phyloP scores from a whole-genome alignment of 2,329 filamentous ascomycete species.

The Arthrobotrys musiformis region DNA sequence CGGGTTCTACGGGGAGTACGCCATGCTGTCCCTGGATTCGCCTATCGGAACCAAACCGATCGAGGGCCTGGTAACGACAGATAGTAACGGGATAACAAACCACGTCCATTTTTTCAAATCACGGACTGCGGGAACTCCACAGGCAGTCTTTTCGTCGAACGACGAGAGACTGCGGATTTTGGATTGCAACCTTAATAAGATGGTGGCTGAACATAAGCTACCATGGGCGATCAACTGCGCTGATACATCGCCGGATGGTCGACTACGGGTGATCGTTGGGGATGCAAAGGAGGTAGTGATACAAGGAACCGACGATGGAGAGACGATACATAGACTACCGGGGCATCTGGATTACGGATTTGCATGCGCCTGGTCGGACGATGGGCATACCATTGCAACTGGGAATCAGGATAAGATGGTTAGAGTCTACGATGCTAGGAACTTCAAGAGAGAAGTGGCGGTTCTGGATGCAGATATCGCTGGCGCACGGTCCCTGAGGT shows the following conservation, averaged over 20 bases:
- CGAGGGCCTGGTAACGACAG: slow-evolving; percentile 64
- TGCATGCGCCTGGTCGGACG: slow-evolving; percentile 81
- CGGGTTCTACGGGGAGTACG: slow-evolving; percentile 63
- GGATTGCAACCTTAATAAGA: slow-evolving; percentile 70
- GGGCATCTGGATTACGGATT: slow-evolving; percentile 79
- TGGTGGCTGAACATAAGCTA: slow-evolving; percentile 70
- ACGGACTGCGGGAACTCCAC: slow-evolving; percentile 67
- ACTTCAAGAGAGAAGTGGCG: slow-evolving; percentile 70
- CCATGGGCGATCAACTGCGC: slow-evolving; percentile 76
- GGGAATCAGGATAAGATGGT: slow-evolving; percentile 79
- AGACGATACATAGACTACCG: slow-evolving; percentile 69
- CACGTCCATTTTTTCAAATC: slow-evolving; percentile 71
- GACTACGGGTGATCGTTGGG: slow-evolving; percentile 78
- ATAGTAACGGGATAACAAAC: slow-evolving; percentile 73
- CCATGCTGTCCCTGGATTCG: slow-evolving; percentile 61
- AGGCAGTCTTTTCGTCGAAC: slow-evolving; percentile 73
- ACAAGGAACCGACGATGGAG: slow-evolving; percentile 73
- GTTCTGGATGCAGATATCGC: slow-evolving; percentile 74
- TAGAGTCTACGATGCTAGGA: slow-evolving; percentile 80
- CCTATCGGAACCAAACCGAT: slow-evolving; percentile 60
- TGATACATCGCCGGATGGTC: slow-evolving; percentile 76
- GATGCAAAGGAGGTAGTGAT: slow-evolving; percentile 75
- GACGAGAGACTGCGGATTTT: slow-evolving; percentile 71
- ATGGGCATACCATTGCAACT: slow-evolving; percentile 80
- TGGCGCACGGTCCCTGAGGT: slow-evolving; percentile 75